Conservation (phyloP, 805 yeast species). For the Saccharomycopsis amapae region DNA sequence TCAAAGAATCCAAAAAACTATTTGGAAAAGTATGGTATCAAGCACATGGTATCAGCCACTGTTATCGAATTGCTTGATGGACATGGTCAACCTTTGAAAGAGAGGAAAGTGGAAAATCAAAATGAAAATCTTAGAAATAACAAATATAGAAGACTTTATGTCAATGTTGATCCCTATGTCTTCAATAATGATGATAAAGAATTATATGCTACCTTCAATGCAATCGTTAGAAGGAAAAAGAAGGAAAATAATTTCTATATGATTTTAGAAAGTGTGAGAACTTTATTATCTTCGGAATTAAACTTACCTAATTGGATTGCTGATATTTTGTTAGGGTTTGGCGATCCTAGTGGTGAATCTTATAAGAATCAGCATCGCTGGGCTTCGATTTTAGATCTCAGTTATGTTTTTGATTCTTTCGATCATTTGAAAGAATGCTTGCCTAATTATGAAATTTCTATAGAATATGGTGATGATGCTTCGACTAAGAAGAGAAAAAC, state of each 20-base stretch:
- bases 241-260: conserved; percentile 24
- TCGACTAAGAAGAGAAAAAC: background rate
- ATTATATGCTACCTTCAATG: conserved; percentile 19
- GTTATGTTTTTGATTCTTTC: conserved; percentile 24
- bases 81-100: conserved; percentile 8
- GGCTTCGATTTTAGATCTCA: conserved; percentile 22
- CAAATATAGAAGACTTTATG: conserved; percentile 21
- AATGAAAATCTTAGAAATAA: background rate
- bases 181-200: conserved; percentile 17
- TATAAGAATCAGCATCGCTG: conserved; percentile 15
- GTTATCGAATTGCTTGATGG: conserved; percentile 26
- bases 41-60: conserved; percentile 24
- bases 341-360: conserved; percentile 23
- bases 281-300: conserved; percentile 2
- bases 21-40: conserved; percentile 23
- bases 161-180: conserved; percentile 25
- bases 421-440: conserved; percentile 24
- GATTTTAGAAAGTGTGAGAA: conserved; percentile 14
- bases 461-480: background rate
- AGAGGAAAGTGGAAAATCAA: background rate
- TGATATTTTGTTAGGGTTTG: conserved; percentile 30
- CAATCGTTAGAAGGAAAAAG: conserved; percentile 25
- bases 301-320: conserved; percentile 30
- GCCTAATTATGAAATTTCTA: conserved; percentile 19
- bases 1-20: conserved; percentile 9